Percentiles rank a stretch among this genome's conserved stretches.
Evolutionary conservation across 805 yeast species (phyloP).

Genomic region (Candida sakaeoensis): DNA sequence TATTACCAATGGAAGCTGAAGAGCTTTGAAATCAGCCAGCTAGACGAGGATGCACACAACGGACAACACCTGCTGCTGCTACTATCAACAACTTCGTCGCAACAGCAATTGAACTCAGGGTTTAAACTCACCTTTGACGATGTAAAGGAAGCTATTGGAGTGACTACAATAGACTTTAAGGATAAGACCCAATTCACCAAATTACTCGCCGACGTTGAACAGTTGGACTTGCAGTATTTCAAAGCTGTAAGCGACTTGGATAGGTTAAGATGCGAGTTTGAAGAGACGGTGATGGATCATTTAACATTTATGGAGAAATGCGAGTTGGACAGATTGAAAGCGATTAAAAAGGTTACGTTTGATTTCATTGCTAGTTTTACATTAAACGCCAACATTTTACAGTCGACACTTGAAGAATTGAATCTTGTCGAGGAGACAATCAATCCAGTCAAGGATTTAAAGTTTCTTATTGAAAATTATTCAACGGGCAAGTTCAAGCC

Average conservation of each 20-base stretch:
- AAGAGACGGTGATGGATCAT: constrained; percentile 70
- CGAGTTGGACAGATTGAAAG: constrained; percentile 72
- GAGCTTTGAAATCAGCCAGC: constrained; percentile 44
- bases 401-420: constrained; percentile 57
- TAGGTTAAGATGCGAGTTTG: constrained; percentile 64
- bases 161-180: constrained; percentile 34
- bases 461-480: constrained; percentile 61
- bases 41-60: neutral
- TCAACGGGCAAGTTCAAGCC: constrained; percentile 76
- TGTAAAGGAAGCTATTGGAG: constrained; percentile 44
- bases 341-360: constrained; percentile 68
- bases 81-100: neutral
- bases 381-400: constrained; percentile 45
- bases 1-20: constrained; percentile 77
- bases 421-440: constrained; percentile 66
- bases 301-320: constrained; percentile 76
- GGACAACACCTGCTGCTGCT: too few relatives aligned
- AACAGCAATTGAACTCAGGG: neutral
- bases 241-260: constrained; percentile 58
- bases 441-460: constrained; percentile 64
- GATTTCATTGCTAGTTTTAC: constrained; percentile 70
- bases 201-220: constrained; percentile 53
- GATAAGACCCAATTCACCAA: constrained; percentile 52
- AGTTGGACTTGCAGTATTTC: constrained; percentile 52
- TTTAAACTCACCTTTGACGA: constrained; percentile 32